A percentile compares a stretch with the other conserved stretches of the same genome.
Evolutionary conservation across 805 yeast species (phyloP).

Genomic region (Suhomyces canberraensis): DNA sequence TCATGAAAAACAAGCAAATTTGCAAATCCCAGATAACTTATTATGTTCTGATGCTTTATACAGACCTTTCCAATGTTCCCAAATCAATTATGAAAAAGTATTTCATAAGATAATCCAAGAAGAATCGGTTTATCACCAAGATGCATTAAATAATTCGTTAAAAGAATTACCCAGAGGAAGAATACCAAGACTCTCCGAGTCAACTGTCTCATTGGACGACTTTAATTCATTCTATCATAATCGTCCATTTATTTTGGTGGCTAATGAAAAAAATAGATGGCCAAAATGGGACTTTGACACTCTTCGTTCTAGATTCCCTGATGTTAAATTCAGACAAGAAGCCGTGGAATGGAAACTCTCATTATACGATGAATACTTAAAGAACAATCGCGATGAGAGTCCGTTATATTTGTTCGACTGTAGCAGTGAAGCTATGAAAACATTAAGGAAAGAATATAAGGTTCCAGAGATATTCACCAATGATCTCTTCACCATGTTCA

Average conservation of each 20-base stretch:
- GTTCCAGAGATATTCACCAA: constrained; percentile 53
- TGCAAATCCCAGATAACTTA: constrained; percentile 46
- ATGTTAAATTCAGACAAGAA: constrained; percentile 74
- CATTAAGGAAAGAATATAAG: constrained; percentile 49
- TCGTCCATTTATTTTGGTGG: constrained; percentile 63
- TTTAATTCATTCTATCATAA: constrained; percentile 48
- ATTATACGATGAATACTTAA: constrained; percentile 59
- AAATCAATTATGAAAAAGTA: constrained; percentile 53
- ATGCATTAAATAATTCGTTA: constrained; percentile 13
- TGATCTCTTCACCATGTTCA: constrained; percentile 62
- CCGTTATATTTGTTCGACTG: constrained; percentile 88
- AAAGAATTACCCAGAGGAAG: constrained; percentile 32
- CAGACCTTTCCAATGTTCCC: constrained; percentile 80
- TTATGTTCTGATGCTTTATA: constrained; percentile 76
- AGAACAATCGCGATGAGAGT: constrained; percentile 67
- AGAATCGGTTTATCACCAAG: constrained; percentile 34
- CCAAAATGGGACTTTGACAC: constrained; percentile 58
- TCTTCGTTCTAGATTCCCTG: constrained; percentile 52
- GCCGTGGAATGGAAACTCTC: constrained; percentile 74
- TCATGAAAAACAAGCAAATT: constrained; percentile 36
- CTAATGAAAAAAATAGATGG: constrained; percentile 43
- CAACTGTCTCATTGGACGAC: constrained; percentile 35
- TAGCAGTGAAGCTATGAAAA: constrained; percentile 61
- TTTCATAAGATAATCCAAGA: constrained; percentile 49
- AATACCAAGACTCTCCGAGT: constrained; percentile 54